Percentiles rank a stretch among this genome's conserved stretches.
phyloP scores from a whole-genome alignment of 129 eudicot genomes.

The Arctium lappa region DNA sequence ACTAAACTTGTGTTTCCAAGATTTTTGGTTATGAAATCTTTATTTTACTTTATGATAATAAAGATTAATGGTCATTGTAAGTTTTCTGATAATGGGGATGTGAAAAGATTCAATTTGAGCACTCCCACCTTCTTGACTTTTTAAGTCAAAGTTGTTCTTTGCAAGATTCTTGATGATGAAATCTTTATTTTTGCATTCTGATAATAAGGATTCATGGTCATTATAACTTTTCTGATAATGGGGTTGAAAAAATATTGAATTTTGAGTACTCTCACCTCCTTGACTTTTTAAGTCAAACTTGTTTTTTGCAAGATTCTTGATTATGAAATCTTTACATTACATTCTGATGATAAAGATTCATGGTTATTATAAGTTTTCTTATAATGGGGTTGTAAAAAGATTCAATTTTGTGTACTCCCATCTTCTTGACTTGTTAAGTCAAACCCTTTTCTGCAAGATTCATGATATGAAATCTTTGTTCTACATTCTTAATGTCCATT shows the following conservation, averaged over 20 bases:
- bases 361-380: too few species aligned
- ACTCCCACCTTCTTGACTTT: too few species aligned
- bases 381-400: not conserved
- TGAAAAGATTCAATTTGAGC: too few species aligned
- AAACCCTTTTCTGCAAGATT: not conserved
- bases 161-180: not conserved
- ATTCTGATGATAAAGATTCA: not conserved
- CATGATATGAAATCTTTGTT: not conserved
- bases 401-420: not conserved
- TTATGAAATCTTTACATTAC: not conserved
- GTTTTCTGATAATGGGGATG: too few species aligned
- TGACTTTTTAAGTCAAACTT: not conserved
- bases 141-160: not conserved
- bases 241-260: not conserved
- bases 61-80: too few species aligned
- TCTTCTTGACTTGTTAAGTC: not conserved
- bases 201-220: not conserved
- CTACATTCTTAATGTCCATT: not conserved
- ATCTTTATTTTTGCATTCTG: not conserved
- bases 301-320: not conserved
- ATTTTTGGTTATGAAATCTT: too few species aligned
- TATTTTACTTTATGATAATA: too few species aligned
- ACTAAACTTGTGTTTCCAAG: too few species aligned
- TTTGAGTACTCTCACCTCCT: not conserved
- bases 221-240: not conserved